Evolutionary conservation across 345 rosid genomes (phyloP).

Genomic region (Pistacia integerrima): DNA sequence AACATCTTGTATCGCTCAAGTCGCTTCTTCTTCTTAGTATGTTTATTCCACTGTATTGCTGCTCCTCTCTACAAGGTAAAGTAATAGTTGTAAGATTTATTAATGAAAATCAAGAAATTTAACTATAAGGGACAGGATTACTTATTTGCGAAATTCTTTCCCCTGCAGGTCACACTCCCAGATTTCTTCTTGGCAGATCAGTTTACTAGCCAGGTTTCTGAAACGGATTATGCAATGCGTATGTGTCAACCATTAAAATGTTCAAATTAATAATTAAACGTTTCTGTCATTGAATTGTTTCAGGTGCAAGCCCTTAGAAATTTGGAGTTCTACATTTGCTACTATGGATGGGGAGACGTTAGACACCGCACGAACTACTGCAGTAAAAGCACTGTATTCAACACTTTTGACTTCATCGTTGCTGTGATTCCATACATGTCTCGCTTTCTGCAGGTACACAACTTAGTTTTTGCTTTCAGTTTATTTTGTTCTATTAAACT

Average conservation of each 20-base stretch:
- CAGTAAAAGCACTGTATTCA: conserved; percentile 30
- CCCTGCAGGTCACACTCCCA: conserved; percentile 53
- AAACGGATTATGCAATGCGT: not conserved
- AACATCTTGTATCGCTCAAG: conserved; percentile 38
- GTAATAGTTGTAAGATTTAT: not conserved
- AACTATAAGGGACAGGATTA: not conserved
- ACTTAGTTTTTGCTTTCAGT: not conserved
- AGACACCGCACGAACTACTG: conserved; percentile 44
- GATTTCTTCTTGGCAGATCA: conserved; percentile 80
- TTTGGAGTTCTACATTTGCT: conserved; percentile 69
- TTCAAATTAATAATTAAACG: not conserved
- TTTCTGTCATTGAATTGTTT: not conserved
- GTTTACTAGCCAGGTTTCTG: conserved; percentile 65
- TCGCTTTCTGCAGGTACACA: conserved; percentile 60
- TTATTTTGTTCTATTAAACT: not conserved
- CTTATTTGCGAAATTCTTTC: not conserved
- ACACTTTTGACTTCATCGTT: conserved; percentile 51
- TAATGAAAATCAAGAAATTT: not conserved
- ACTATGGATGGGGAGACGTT: conserved; percentile 73
- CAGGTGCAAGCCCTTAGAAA: conserved; percentile 79
- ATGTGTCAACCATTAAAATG: not conserved
- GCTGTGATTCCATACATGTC: conserved; percentile 60
- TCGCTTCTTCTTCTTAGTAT: conserved; percentile 39
- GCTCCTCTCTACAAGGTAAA: conserved; percentile 53
- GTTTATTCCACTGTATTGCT: conserved; percentile 38